These are phyloP conservation scores for Pseudonitzschia delicatissima DNA, from an alignment of 108 stramenopile species.

Conservation along the genomic window DNA sequence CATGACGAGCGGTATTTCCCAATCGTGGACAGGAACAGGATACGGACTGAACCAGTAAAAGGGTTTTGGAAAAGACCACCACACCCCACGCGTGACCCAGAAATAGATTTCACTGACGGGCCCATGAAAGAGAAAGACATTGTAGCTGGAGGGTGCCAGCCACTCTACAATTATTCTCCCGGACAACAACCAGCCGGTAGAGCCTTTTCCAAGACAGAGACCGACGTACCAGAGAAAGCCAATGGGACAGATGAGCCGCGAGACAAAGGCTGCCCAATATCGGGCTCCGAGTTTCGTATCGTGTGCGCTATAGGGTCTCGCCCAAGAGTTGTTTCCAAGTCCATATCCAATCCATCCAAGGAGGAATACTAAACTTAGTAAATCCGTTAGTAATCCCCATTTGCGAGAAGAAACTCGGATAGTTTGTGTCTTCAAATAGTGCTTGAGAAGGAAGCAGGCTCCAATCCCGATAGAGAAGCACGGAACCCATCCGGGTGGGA, in stretches of 20 bases:
- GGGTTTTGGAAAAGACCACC: constrained; percentile 10
- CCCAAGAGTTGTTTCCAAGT: background rate
- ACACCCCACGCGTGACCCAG: constrained; percentile 8
- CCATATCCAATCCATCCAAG: constrained; percentile 4
- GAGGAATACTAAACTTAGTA: background rate
- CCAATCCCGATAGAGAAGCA: constrained; percentile 9
- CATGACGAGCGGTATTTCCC: constrained; percentile 1
- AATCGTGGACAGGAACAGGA: background rate
- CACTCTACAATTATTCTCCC: constrained; percentile 1
- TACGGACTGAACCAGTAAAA: constrained; percentile 20
- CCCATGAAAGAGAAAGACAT: constrained; percentile 20
- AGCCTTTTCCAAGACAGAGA: background rate
- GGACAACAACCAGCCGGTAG: constrained; percentile 1
- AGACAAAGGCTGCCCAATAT: background rate
- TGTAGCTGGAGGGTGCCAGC: constrained; percentile 15
- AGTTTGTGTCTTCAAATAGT: background rate
- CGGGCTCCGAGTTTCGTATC: background rate
- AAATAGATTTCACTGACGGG: constrained; percentile 7
- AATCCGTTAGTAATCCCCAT: constrained; percentile 10
- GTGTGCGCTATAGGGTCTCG: background rate
- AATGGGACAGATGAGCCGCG: constrained; percentile 1
- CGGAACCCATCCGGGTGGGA: constrained; percentile 11
- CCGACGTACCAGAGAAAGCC: constrained; percentile 8
- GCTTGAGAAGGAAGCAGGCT: background rate
- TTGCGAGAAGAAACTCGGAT: background rate